phyloP scores from a whole-genome alignment of 2,329 filamentous ascomycete species.

The Tolypocladium album region DNA sequence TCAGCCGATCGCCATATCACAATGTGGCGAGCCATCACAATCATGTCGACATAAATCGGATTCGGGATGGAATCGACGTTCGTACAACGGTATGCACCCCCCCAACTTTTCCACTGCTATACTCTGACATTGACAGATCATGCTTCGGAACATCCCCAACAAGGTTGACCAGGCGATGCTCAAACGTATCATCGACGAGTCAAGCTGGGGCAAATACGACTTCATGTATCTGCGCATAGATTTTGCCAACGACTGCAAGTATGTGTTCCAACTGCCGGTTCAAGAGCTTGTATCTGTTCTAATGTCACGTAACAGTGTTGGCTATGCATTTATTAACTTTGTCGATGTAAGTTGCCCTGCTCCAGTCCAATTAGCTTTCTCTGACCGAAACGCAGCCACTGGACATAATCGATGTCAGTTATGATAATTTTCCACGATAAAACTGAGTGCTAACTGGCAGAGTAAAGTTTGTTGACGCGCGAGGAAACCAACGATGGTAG shows the following conservation, averaged over 20 bases:
- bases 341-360: slow-evolving; percentile 48
- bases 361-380: background rate
- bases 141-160: slow-evolving; percentile 92
- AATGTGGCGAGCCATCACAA: slow-evolving; percentile 45
- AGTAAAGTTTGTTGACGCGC: slow-evolving; percentile 52
- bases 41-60: slow-evolving; percentile 49
- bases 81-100: slow-evolving; percentile 54
- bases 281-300: background rate
- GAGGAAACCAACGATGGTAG: slow-evolving; percentile 61
- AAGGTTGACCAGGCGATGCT: slow-evolving; percentile 70
- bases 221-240: slow-evolving; percentile 94
- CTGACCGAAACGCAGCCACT: slow-evolving; percentile 45
- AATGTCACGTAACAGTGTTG: slow-evolving; percentile 51
- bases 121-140: slow-evolving; percentile 49
- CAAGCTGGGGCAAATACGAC: slow-evolving; percentile 74
- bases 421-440: background rate
- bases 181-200: slow-evolving; percentile 69
- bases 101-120: background rate
- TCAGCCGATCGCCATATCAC: slow-evolving; percentile 34
- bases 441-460: slow-evolving; percentile 7
- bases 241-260: slow-evolving; percentile 78
- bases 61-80: slow-evolving; percentile 57
- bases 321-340: slow-evolving; percentile 97
- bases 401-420: slow-evolving; percentile 59
- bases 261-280: slow-evolving; percentile 22